Evolutionary conservation across 805 yeast genomes (phyloP).

Genomic region (Teunomyces tritomae): DNA sequence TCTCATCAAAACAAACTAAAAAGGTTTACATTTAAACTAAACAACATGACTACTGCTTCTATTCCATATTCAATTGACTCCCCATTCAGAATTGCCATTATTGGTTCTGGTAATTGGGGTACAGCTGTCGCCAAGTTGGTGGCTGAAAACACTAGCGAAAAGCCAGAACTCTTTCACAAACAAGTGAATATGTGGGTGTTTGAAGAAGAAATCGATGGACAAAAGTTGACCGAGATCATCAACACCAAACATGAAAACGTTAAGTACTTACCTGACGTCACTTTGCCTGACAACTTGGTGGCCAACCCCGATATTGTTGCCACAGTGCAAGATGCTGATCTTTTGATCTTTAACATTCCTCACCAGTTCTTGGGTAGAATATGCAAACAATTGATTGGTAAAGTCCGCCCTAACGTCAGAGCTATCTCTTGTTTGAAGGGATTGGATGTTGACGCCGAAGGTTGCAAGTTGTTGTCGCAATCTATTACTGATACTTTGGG

Average conservation of each 20-base stretch:
- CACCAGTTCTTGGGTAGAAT: conserved; percentile 89
- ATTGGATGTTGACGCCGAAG: conserved; percentile 79
- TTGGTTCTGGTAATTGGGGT: conserved; percentile 99
- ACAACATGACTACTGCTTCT: conserved; percentile 20
- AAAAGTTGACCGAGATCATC: conserved; percentile 84
- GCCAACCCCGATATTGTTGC: conserved; percentile 84
- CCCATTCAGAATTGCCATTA: conserved; percentile 40
- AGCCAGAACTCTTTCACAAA: conserved; percentile 68
- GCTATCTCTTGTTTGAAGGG: conserved; percentile 97
- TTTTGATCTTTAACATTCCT: conserved; percentile 91
- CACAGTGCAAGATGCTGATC: conserved; percentile 78
- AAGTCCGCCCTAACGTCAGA: conserved; percentile 65
- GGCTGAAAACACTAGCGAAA: conserved; percentile 77
- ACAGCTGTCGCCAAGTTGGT: conserved; percentile 94
- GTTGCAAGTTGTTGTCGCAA: conserved; percentile 79
- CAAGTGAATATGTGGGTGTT: conserved; percentile 96
- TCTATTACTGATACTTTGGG: conserved; percentile 78
- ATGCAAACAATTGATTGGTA: conserved; percentile 72
- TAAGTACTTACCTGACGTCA: conserved; percentile 86
- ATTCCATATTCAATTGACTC: conserved; percentile 30
- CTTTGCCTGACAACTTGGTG: conserved; percentile 77
- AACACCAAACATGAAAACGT: conserved; percentile 91
- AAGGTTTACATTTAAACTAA: background rate
- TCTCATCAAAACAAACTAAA: too few species aligned
- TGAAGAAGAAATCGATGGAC: conserved; percentile 78